These are phyloP conservation scores for Pisolithus albus DNA, from an alignment of 768 basidiomycete genomes.

Conservation along the genomic window DNA sequence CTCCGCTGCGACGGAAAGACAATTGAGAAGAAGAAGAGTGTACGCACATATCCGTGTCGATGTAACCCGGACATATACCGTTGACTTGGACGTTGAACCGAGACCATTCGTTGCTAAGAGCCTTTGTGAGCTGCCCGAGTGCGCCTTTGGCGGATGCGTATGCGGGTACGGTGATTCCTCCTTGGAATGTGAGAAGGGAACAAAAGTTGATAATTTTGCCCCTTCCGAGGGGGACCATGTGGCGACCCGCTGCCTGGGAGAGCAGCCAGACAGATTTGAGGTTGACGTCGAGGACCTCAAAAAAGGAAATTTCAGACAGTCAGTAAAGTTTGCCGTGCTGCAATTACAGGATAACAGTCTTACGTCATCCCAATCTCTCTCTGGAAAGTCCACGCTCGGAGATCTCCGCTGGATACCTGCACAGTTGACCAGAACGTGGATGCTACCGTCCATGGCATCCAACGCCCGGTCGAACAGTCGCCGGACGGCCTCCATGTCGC, in stretches of 20 bases:
- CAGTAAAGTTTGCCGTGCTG: slow-evolving; percentile 3
- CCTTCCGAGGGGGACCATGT: slow-evolving; percentile 74
- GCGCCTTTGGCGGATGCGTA: slow-evolving; percentile 92
- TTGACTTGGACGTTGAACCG: slow-evolving; percentile 84
- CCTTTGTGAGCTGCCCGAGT: slow-evolving; percentile 78
- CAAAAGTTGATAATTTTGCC: slow-evolving; percentile 70
- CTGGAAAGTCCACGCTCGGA: slow-evolving; percentile 58
- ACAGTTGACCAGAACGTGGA: slow-evolving; percentile 67
- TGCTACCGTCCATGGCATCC: slow-evolving; percentile 40
- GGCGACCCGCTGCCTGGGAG: slow-evolving; percentile 77
- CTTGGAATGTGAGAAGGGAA: slow-evolving; percentile 45
- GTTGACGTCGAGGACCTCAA: slow-evolving; percentile 78
- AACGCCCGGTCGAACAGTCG: slow-evolving; percentile 44
- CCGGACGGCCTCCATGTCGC: slow-evolving; percentile 42
- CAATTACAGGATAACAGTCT: slow-evolving; percentile 19
- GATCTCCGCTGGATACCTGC: slow-evolving; percentile 55
- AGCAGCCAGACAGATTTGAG: slow-evolving; percentile 84
- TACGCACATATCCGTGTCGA: slow-evolving; percentile 78
- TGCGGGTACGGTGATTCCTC: slow-evolving; percentile 73
- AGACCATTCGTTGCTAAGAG: slow-evolving; percentile 92
- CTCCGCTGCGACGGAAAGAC: neutral
- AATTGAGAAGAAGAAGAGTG: slow-evolving; percentile 13
- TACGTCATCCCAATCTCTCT: slow-evolving; percentile 68
- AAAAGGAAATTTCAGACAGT: slow-evolving; percentile 8
- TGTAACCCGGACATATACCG: slow-evolving; percentile 82